Conservation (phyloP, 1,284 basidiomycete genomes). For the Ganoderma lucidum region DNA sequence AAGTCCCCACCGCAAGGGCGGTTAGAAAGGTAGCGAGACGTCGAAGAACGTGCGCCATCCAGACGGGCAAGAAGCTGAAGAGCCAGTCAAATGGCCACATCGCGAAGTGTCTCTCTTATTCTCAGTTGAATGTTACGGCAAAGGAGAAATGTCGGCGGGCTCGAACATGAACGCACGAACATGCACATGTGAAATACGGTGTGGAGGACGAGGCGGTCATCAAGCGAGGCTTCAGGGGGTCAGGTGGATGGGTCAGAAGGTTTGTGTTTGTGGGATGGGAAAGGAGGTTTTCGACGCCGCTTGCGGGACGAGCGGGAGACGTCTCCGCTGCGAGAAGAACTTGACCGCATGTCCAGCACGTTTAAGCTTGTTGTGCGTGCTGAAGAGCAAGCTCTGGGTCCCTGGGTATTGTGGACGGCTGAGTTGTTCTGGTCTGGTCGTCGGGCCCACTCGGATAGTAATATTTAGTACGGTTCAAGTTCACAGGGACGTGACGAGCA, state of each 20-base stretch:
- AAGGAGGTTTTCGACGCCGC: slow-evolving; percentile 8
- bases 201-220: not conserved
- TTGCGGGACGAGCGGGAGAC: slow-evolving; percentile 22
- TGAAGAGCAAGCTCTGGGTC: not conserved
- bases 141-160: slow-evolving; percentile 20
- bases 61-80: slow-evolving; percentile 17
- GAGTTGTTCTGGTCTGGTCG: not conserved
- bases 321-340: not conserved
- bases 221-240: not conserved
- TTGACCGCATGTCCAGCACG: not conserved
- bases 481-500: not conserved
- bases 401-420: not conserved
- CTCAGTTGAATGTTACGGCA: not conserved
- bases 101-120: slow-evolving; percentile 16
- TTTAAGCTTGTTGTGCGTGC: not conserved
- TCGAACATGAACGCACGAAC: not conserved
- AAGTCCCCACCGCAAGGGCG: slow-evolving; percentile 18
- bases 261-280: slow-evolving; percentile 6
- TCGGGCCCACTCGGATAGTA: not conserved
- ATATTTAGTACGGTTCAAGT: not conserved
- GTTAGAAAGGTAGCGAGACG: slow-evolving; percentile 23
- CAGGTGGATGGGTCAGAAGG: slow-evolving; percentile 25
- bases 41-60: slow-evolving; percentile 31
- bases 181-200: not conserved
- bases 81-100: slow-evolving; percentile 10